Conservation (phyloP, 2,329 filamentous ascomycete genomes). For the Aspergillus pseudonomiae region DNA sequence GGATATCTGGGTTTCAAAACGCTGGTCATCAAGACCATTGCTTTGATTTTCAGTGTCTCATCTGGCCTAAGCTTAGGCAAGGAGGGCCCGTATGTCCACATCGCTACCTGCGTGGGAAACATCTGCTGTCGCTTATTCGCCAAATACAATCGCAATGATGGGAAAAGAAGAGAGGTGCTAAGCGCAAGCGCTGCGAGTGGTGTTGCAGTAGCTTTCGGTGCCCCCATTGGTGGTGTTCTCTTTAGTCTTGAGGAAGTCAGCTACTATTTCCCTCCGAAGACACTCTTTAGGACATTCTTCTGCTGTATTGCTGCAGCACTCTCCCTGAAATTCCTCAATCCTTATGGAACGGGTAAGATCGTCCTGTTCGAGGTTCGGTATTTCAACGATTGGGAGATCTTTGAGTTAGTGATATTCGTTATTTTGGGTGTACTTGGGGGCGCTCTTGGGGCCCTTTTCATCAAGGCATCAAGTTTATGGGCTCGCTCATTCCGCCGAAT, state of each 20-base stretch:
- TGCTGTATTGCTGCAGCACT: conserved; percentile 92
- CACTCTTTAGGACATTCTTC: conserved; percentile 95
- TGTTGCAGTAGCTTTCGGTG: conserved; percentile 91
- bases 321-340: conserved; percentile 91
- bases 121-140: conserved; percentile 90
- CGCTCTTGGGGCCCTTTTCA: conserved; percentile 84
- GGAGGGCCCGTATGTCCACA: conserved; percentile 96
- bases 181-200: conserved; percentile 90
- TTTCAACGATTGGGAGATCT: conserved; percentile 86
- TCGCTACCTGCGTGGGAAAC: conserved; percentile 92
- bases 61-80: conserved; percentile 94
- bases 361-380: conserved; percentile 96
- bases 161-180: conserved; percentile 89
- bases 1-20: conserved; percentile 91
- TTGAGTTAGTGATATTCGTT: conserved; percentile 84
- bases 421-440: conserved; percentile 86
- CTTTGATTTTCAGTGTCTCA: conserved; percentile 82
- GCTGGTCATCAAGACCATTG: conserved; percentile 79
- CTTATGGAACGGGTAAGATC: conserved; percentile 94
- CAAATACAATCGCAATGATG: conserved; percentile 94
- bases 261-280: conserved; percentile 98
- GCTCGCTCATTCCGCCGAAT: conserved; percentile 85
- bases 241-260: conserved; percentile 93
- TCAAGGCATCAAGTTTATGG: conserved; percentile 92
- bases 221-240: conserved; percentile 84